Evolutionary conservation across 1,139 yeast species (phyloP), one percentile per base, ranked within the genome.

Genomic region (Taphrina populina): DNA sequence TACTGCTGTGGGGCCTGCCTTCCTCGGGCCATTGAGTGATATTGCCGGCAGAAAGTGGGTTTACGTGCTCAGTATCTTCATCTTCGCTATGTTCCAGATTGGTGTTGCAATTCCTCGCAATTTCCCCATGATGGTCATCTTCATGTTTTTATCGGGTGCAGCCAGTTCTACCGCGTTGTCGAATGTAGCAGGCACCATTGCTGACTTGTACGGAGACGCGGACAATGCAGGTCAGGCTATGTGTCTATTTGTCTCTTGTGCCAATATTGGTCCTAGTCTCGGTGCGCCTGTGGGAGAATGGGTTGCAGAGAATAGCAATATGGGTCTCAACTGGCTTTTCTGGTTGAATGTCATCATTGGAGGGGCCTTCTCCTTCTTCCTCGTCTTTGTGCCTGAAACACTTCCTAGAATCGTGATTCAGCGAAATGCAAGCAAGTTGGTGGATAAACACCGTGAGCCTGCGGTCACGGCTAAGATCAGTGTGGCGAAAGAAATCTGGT

Each of bases 21-120:
- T 84, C 35, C 86, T 86, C 81, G 95, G 92, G 19, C 95, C 95
- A 3, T 66, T 85, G 43, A 82, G 90, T 6, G 95, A 84, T 67
- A 66, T 83, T 51, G 82, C 76, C 63, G 95, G 95, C 52, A 78
- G 95, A 3, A 52, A 52, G 29, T 45, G 57, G 57, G 57, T 57
- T 30, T 57, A 57, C 39, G 57, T 52, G 58, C 59, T 70, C 3
- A 75, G 83, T 4, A 75, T 80, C 39, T 74, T 80, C 71, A 66
- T 80, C 32, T 69, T 77, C 27, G 72, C 77, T 24, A 64, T 75
- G 17, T 81, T 81, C 68, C 79, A 80, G 62, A 64, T 82, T 44
- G 82, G 80, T 5, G 79, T 84, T 65, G 83, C 78, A 0, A 71
- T 79, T 44, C 70, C 81, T 2, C 71, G 76, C 46, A 78, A 72